phyloP scores from a whole-genome alignment of 202 grass and related monocot species.

The Hordeum pubiflorum region DNA sequence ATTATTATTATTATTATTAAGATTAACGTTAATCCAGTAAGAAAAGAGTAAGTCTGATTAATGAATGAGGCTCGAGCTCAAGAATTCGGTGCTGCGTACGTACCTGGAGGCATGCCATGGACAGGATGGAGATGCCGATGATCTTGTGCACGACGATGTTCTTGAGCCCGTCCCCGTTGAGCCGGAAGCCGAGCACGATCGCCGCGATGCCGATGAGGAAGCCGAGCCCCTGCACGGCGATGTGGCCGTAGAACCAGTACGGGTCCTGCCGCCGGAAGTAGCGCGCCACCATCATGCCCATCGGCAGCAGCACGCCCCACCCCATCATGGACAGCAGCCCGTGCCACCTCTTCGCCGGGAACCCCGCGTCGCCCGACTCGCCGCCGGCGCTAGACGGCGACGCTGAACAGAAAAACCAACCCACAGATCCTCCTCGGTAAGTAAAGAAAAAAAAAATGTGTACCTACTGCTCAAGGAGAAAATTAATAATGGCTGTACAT shows the following conservation, averaged over 20 bases:
- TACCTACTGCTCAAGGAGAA: background rate
- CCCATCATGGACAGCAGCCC: constrained; percentile 57
- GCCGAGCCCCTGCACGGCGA: constrained; percentile 44
- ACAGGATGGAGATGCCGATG: constrained; percentile 56
- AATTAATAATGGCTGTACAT: background rate
- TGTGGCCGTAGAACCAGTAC: constrained; percentile 71
- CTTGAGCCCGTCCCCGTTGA: constrained; percentile 37
- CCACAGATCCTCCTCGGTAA: background rate
- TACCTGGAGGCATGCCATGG: constrained; percentile 62
- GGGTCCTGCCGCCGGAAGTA: constrained; percentile 69
- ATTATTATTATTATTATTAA: background rate
- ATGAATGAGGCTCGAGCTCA: too few relatives aligned
- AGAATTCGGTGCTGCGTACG: background rate
- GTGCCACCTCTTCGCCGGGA: constrained; percentile 37
- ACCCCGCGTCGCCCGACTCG: background rate
- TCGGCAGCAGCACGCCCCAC: constrained; percentile 76
- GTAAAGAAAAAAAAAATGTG: background rate
- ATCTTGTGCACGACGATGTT: constrained; percentile 57
- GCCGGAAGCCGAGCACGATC: constrained; percentile 57
- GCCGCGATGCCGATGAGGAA: constrained; percentile 46
- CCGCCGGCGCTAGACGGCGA: background rate
- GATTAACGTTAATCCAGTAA: background rate
- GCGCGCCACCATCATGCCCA: constrained; percentile 56
- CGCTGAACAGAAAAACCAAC: background rate
- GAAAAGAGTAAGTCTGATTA: background rate